These are phyloP conservation scores for Alternaria atra DNA, from an alignment of 2,329 filamentous ascomycete species.

Conservation along the genomic window DNA sequence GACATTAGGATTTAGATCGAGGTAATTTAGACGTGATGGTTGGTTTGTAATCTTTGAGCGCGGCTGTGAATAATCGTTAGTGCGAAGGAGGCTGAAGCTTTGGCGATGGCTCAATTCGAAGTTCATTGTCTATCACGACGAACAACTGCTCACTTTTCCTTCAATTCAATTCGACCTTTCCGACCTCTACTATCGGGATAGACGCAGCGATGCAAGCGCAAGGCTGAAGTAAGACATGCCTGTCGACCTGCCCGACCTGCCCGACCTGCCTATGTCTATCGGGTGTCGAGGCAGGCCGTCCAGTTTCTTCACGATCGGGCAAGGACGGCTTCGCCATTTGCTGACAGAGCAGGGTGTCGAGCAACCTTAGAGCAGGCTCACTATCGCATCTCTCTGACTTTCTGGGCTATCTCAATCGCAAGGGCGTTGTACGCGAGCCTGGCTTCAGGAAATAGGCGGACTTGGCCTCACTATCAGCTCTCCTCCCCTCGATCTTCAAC, in stretches of 20 bases:
- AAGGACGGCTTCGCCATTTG: neutral
- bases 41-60: neutral
- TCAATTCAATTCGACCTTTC: neutral
- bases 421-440: neutral
- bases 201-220: neutral
- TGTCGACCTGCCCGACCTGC: neutral
- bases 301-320: neutral
- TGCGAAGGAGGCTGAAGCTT: constrained; percentile 4
- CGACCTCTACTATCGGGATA: neutral
- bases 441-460: neutral
- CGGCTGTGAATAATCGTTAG: neutral
- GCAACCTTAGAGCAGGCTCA: neutral
- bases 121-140: neutral
- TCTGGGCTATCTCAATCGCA: neutral
- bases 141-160: neutral
- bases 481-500: neutral
- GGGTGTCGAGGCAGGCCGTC: neutral
- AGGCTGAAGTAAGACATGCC: neutral
- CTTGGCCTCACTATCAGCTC: neutral
- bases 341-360: neutral
- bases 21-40: neutral
- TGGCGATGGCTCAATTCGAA: neutral
- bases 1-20: neutral
- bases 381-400: neutral
- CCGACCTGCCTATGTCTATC: neutral